Evolutionary conservation across 371 early-diverging fungal species (phyloP).

Genomic region (Mortierella sp.): DNA sequence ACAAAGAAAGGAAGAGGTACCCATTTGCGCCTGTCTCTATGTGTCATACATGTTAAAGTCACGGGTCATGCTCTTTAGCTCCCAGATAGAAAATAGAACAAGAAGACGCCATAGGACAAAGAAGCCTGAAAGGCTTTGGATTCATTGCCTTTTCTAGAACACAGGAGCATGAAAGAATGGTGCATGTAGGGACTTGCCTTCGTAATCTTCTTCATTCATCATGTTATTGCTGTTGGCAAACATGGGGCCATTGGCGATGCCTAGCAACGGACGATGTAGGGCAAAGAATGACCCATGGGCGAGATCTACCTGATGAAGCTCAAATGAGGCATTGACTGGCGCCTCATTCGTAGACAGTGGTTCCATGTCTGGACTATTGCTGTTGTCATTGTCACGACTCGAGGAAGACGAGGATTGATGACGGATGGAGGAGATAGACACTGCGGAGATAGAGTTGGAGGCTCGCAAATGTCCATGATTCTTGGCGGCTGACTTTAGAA

Average conservation of each 20-base stretch:
- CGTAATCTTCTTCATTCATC: conserved; percentile 22
- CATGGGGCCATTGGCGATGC: conserved; percentile 45
- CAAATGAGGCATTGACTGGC: conserved; percentile 37
- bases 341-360: conserved; percentile 24
- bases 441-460: background rate
- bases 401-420: conserved; percentile 51
- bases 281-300: conserved; percentile 53
- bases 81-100: background rate
- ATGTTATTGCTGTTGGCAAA: conserved; percentile 28
- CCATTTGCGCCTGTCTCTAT: background rate
- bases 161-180: background rate
- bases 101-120: background rate
- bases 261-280: conserved; percentile 46
- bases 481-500: background rate
- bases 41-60: background rate
- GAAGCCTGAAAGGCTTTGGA: too few species aligned
- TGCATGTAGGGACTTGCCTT: conserved; percentile 20
- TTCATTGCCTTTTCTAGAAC: background rate
- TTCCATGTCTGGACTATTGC: conserved; percentile 27
- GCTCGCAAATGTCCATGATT: background rate
- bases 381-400: conserved; percentile 41
- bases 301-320: conserved; percentile 42
- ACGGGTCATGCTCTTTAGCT: background rate
- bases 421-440: conserved; percentile 18
- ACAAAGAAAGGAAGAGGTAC: background rate